These are phyloP conservation scores for Debaryomyces udenii DNA, from an alignment of 1,139 yeast species.

Conservation along the genomic window DNA sequence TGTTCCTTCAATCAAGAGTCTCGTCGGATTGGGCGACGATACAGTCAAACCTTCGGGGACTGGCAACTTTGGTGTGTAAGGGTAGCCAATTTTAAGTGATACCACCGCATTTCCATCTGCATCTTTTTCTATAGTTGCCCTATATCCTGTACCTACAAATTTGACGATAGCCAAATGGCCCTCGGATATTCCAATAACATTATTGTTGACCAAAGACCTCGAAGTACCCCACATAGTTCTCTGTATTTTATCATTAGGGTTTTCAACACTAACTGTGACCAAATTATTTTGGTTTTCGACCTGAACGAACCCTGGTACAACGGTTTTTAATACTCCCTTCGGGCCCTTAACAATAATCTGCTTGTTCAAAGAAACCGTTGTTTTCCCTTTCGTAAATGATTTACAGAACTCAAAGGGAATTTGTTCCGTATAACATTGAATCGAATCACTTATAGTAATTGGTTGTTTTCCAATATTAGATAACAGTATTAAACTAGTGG, in stretches of 20 bases:
- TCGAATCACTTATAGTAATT: conserved; percentile 35
- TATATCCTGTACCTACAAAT: conserved; percentile 96
- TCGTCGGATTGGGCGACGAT: conserved; percentile 82
- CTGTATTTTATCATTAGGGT: conserved; percentile 66
- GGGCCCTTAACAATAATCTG: conserved; percentile 79
- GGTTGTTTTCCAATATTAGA: conserved; percentile 50
- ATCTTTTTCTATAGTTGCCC: conserved; percentile 70
- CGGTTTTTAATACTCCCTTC: conserved; percentile 64
- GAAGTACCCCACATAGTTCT: conserved; percentile 95
- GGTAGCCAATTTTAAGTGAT: conserved; percentile 74
- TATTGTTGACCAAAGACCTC: conserved; percentile 75
- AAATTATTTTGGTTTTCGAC: conserved; percentile 37
- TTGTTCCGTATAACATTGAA: conserved; percentile 36
- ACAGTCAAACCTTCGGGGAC: conserved; percentile 81
- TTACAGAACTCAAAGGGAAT: conserved; percentile 51
- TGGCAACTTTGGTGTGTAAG: conserved; percentile 69
- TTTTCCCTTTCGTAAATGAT: conserved; percentile 70
- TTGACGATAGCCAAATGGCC: conserved; percentile 88
- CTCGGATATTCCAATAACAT: conserved; percentile 84
- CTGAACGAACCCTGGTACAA: conserved; percentile 73
- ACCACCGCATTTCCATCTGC: conserved; percentile 60
- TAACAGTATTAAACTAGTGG: conserved; percentile 28
- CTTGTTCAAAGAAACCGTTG: conserved; percentile 59
- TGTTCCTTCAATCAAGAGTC: conserved; percentile 82
- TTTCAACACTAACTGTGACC: conserved; percentile 57